Evolutionary conservation across 768 basidiomycete species (phyloP).

Genomic region (Lyophyllum decastes): DNA sequence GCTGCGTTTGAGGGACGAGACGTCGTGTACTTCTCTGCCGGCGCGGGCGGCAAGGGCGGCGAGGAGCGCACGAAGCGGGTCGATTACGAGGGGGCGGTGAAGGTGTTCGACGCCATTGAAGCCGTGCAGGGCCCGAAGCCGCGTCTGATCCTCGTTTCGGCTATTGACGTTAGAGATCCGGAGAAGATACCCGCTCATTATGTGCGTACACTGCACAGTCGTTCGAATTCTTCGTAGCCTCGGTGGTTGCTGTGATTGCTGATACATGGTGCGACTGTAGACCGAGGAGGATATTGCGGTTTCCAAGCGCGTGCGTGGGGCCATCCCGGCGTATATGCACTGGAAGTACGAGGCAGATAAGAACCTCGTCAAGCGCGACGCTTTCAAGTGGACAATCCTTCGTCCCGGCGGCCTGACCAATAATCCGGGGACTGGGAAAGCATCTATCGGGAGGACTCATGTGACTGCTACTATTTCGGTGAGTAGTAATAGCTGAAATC

Average conservation of each 20-base stretch:
- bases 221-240: background rate
- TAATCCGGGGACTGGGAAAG: constrained; percentile 50
- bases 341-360: constrained; percentile 56
- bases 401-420: constrained; percentile 64
- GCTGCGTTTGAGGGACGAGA: constrained; percentile 43
- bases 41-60: constrained; percentile 60
- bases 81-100: constrained; percentile 64
- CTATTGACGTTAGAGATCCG: constrained; percentile 55
- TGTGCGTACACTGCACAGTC: constrained; percentile 40
- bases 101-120: constrained; percentile 72
- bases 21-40: constrained; percentile 49
- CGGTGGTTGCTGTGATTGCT: background rate
- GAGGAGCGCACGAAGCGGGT: constrained; percentile 56
- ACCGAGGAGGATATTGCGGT: constrained; percentile 44
- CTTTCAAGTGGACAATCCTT: constrained; percentile 68
- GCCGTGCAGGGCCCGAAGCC: constrained; percentile 46
- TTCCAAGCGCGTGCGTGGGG: constrained; percentile 43
- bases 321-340: constrained; percentile 45
- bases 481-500: constrained; percentile 15
- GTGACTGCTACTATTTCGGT: constrained; percentile 50
- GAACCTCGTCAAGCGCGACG: constrained; percentile 45
- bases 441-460: constrained; percentile 54
- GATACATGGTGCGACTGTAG: constrained; percentile 23
- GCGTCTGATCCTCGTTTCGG: constrained; percentile 59
- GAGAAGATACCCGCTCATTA: constrained; percentile 52